Evolutionary conservation across 2,329 filamentous ascomycete genomes (phyloP).

Genomic region (Paraphaeosphaeria sporulosa): DNA sequence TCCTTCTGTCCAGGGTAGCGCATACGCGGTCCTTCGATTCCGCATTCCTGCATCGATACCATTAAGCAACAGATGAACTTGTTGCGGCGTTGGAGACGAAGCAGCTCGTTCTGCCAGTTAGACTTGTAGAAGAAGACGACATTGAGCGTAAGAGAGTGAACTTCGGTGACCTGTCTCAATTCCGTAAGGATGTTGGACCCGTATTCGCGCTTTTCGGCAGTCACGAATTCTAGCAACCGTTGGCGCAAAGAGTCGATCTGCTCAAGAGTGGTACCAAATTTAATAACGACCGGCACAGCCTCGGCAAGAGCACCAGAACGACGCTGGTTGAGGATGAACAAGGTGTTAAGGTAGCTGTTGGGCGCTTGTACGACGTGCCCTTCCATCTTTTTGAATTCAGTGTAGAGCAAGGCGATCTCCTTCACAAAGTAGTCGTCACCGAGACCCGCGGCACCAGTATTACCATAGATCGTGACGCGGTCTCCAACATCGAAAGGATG

Average conservation of each 20-base stretch:
- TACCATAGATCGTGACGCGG: conserved; percentile 89
- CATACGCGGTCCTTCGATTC: conserved; percentile 83
- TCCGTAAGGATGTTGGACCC: conserved; percentile 87
- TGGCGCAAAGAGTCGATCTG: conserved; percentile 84
- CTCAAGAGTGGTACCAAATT: conserved; percentile 84
- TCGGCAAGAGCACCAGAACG: conserved; percentile 89
- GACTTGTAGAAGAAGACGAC: conserved; percentile 98
- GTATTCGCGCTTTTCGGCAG: conserved; percentile 87
- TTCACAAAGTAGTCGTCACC: conserved; percentile 98
- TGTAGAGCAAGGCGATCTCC: conserved; percentile 90
- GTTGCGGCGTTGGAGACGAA: conserved; percentile 89
- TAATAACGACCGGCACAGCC: conserved; percentile 81
- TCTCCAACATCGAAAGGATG: conserved; percentile 97
- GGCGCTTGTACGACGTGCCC: conserved; percentile 95
- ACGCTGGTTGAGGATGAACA: conserved; percentile 95
- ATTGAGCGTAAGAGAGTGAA: conserved; percentile 86
- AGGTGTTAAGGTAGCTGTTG: conserved; percentile 88
- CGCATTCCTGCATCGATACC: conserved; percentile 81
- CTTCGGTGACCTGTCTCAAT: conserved; percentile 78
- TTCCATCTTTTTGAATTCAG: conserved; percentile 98
- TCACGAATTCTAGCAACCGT: conserved; percentile 83
- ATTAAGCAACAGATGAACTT: conserved; percentile 94
- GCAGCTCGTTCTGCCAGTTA: conserved; percentile 93
- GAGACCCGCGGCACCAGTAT: conserved; percentile 76
- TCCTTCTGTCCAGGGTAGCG: conserved; percentile 73